Conservation (phyloP, 106 monocot genomes). For the Dendrobium officinale region DNA sequence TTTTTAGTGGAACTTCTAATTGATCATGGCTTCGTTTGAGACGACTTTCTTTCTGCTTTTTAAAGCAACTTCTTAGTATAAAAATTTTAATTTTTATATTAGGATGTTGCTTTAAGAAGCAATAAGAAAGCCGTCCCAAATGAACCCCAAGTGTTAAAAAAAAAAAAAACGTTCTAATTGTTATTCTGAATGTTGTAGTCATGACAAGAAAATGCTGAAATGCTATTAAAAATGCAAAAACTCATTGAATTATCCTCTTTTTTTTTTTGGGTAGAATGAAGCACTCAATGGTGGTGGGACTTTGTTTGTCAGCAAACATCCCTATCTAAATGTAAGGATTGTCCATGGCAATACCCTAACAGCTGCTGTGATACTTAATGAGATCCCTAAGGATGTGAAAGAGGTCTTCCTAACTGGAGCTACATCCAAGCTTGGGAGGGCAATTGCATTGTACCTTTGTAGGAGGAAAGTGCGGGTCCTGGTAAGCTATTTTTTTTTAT, state of each 20-base stretch:
- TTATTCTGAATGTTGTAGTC: neutral
- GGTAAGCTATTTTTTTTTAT: constrained; percentile 25
- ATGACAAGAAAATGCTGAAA: neutral
- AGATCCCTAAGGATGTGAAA: constrained; percentile 52
- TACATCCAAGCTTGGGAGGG: constrained; percentile 91
- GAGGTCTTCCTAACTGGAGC: constrained; percentile 94
- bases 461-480: constrained; percentile 65
- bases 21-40: neutral
- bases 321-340: constrained; percentile 60
- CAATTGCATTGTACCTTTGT: constrained; percentile 88
- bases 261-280: constrained; percentile 57
- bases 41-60: too few species aligned
- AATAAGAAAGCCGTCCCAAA: too few species aligned
- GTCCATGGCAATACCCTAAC: constrained; percentile 97
- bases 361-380: constrained; percentile 75
- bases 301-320: constrained; percentile 78
- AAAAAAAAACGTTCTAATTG: neutral
- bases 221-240: neutral
- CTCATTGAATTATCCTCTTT: neutral
- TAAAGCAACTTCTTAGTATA: too few species aligned
- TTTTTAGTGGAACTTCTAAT: neutral
- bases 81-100: too few species aligned
- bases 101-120: too few species aligned
- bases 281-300: constrained; percentile 90
- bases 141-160: too few species aligned